Percentiles rank a stretch among this genome's conserved stretches.
phyloP scores from a whole-genome alignment of 805 yeast genomes.

The Lipomyces starkeyi region DNA sequence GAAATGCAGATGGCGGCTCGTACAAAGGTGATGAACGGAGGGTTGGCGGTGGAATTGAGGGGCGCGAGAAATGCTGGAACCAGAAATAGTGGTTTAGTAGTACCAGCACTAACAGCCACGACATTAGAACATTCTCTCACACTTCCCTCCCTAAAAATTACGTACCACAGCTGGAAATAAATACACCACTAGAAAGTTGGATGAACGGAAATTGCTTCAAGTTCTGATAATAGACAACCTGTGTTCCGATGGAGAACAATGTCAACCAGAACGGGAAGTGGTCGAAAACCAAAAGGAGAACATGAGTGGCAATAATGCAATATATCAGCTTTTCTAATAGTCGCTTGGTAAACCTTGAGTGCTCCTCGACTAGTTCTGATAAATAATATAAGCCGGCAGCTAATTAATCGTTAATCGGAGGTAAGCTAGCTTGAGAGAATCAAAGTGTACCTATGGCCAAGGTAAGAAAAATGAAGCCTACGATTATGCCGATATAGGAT shows the following conservation, averaged over 20 bases:
- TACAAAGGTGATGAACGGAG: constrained; percentile 34
- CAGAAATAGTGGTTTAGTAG: constrained; percentile 83
- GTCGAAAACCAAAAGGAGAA: constrained; percentile 72
- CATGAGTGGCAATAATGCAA: constrained; percentile 59
- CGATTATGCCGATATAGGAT: constrained; percentile 63
- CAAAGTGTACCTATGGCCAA: constrained; percentile 50
- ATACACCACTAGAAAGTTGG: constrained; percentile 70
- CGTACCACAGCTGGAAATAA: constrained; percentile 65
- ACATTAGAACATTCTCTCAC: neutral
- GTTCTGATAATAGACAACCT: constrained; percentile 76
- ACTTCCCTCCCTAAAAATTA: neutral
- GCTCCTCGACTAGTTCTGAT: constrained; percentile 92
- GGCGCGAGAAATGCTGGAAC: constrained; percentile 72
- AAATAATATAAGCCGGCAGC: constrained; percentile 92
- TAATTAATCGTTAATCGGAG: constrained; percentile 37
- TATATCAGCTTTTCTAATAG: constrained; percentile 69
- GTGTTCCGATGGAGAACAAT: constrained; percentile 69
- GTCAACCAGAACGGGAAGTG: constrained; percentile 76
- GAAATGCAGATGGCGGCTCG: constrained; percentile 59
- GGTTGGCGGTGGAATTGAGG: constrained; percentile 37
- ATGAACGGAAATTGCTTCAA: constrained; percentile 84
- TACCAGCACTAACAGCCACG: constrained; percentile 55
- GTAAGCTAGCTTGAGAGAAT: neutral
- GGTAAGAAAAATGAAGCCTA: constrained; percentile 67
- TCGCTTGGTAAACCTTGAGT: constrained; percentile 81